Evolutionary conservation across 306 rosid species (phyloP).

Genomic region (Gillenia trifoliata): DNA sequence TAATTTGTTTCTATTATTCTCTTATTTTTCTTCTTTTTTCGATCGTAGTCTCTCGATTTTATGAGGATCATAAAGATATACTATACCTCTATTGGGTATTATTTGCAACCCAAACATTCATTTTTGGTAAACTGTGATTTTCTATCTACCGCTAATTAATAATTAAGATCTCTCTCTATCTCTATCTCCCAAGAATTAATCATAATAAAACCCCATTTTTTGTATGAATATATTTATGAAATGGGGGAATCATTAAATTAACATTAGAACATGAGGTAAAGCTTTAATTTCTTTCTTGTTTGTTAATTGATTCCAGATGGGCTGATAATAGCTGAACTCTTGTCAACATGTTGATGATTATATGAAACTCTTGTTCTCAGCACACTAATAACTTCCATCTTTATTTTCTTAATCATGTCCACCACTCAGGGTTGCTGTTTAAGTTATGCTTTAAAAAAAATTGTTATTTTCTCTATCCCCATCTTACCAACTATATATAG

Average conservation of each 20-base stretch:
- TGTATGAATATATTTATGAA: neutral
- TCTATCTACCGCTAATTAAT: neutral
- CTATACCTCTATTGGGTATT: neutral
- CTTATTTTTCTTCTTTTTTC: neutral
- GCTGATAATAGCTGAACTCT: neutral
- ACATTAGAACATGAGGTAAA: neutral
- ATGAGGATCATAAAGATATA: neutral
- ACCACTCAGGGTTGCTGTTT: neutral
- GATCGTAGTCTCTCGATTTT: neutral
- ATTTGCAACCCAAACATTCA: neutral
- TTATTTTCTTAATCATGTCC: neutral
- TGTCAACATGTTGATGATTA: neutral
- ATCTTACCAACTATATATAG: neutral
- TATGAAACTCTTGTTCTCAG: neutral
- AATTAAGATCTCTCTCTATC: neutral
- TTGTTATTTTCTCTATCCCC: too few species aligned
- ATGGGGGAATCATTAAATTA: neutral
- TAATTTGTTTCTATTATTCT: neutral
- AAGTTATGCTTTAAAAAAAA: neutral
- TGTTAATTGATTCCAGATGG: neutral
- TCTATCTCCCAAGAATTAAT: neutral
- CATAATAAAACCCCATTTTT: neutral
- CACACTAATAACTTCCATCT: neutral
- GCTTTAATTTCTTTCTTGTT: neutral
- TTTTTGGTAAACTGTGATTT: neutral